A percentile compares a stretch with the other conserved stretches of the same genome.
phyloP scores from a whole-genome alignment of 768 basidiomycete species.

The Pulveroboletus frians region DNA sequence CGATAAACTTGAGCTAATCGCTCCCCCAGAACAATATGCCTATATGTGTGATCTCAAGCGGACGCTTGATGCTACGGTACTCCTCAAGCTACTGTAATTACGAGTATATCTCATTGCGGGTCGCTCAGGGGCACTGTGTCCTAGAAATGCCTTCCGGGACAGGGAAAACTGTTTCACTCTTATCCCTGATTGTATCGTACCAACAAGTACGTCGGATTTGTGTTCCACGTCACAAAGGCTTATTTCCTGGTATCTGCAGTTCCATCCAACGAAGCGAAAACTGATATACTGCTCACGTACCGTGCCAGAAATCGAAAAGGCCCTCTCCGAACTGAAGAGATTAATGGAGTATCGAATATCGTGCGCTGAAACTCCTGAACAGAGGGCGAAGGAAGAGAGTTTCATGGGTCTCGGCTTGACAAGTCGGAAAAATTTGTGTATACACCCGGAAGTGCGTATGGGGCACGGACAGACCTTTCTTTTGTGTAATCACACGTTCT shows the following conservation, averaged over 20 bases:
- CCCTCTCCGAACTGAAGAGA: slow-evolving; percentile 88
- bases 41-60: slow-evolving; percentile 99
- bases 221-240: neutral
- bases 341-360: slow-evolving; percentile 84
- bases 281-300: slow-evolving; percentile 99
- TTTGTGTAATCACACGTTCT: neutral
- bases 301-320: slow-evolving; percentile 99
- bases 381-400: slow-evolving; percentile 68
- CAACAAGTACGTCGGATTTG: slow-evolving; percentile 62
- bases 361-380: slow-evolving; percentile 66
- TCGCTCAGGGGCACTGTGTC: slow-evolving; percentile 89
- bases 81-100: slow-evolving; percentile 8
- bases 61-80: slow-evolving; percentile 89
- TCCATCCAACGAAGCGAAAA: slow-evolving; percentile 87
- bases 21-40: slow-evolving; percentile 83
- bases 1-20: slow-evolving; percentile 5
- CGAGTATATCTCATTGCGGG: neutral
- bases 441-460: slow-evolving; percentile 81
- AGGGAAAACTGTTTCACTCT: slow-evolving; percentile 94
- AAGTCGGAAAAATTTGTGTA: slow-evolving; percentile 92
- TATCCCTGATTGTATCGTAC: slow-evolving; percentile 95
- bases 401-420: slow-evolving; percentile 92
- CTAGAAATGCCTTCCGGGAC: slow-evolving; percentile 99
- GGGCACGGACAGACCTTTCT: neutral
- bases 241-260: slow-evolving; percentile 42